Evolutionary conservation across 257 asterid genomes (phyloP).

Genomic region (Coffea canephora): DNA sequence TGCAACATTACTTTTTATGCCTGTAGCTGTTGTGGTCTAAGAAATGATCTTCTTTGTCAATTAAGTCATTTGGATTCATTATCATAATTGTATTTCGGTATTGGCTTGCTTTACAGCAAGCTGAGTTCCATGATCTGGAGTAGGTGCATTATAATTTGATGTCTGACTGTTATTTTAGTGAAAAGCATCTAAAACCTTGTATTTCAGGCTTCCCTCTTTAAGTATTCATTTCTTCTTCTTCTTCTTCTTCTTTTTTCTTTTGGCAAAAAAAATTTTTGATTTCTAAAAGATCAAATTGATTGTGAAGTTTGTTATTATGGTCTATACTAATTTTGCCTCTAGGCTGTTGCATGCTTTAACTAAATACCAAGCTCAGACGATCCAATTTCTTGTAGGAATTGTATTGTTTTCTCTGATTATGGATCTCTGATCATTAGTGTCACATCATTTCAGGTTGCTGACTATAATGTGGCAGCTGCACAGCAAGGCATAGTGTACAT

Average conservation of each 20-base stretch:
- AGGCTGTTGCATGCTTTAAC: not conserved
- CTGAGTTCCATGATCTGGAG: not conserved
- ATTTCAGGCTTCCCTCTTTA: not conserved
- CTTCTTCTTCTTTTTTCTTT: too few relatives aligned
- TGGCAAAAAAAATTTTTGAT: not conserved
- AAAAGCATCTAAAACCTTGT: not conserved
- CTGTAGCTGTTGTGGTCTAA: not conserved
- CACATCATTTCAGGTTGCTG: constrained; percentile 67
- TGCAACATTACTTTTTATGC: not conserved
- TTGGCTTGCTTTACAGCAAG: not conserved
- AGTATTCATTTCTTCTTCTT: not conserved
- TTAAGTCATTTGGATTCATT: not conserved
- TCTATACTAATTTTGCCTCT: not conserved
- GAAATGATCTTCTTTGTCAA: not conserved
- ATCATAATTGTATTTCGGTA: not conserved
- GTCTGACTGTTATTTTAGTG: not conserved
- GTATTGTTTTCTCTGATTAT: not conserved
- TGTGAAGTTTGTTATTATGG: not conserved
- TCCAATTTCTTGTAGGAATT: not conserved
- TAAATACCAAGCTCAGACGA: not conserved
- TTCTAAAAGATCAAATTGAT: not conserved
- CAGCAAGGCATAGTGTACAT: constrained; percentile 98
- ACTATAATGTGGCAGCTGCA: constrained; percentile 91
- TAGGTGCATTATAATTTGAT: not conserved
- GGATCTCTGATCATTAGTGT: constrained; percentile 2